phyloP scores from a whole-genome alignment of 2,329 filamentous ascomycete species.

The Talaromyces albobiverticillius region DNA sequence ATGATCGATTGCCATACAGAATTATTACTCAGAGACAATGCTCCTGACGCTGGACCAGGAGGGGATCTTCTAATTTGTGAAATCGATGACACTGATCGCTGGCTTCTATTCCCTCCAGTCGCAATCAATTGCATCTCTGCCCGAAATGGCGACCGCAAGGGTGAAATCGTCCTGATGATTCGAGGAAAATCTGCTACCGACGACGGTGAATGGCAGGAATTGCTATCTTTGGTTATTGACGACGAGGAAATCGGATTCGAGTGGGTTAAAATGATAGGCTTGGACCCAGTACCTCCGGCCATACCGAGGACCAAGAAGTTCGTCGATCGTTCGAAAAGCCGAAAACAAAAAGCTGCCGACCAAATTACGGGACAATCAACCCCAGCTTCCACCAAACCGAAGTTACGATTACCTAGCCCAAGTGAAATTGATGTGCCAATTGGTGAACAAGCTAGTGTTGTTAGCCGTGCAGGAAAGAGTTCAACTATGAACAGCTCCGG shows the following conservation, averaged over 20 bases:
- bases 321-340: slow-evolving; percentile 40
- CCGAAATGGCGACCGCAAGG: slow-evolving; percentile 67
- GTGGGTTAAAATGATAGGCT: slow-evolving; percentile 84
- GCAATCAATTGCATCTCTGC: slow-evolving; percentile 71
- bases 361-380: slow-evolving; percentile 20
- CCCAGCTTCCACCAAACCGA: slow-evolving; percentile 33
- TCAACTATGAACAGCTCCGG: slow-evolving; percentile 29
- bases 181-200: slow-evolving; percentile 61
- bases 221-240: slow-evolving; percentile 73
- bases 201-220: slow-evolving; percentile 73
- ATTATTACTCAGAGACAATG: slow-evolving; percentile 78
- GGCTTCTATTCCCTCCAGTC: slow-evolving; percentile 91
- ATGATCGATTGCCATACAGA: slow-evolving; percentile 86
- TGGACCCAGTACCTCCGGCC: slow-evolving; percentile 59
- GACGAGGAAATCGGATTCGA: slow-evolving; percentile 75
- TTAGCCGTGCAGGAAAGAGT: slow-evolving; percentile 45
- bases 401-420: slow-evolving; percentile 38
- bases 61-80: slow-evolving; percentile 93
- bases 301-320: slow-evolving; percentile 56
- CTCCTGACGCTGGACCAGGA: slow-evolving; percentile 60
- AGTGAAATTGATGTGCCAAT: slow-evolving; percentile 61
- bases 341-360: slow-evolving; percentile 26
- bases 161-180: slow-evolving; percentile 83
- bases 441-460: slow-evolving; percentile 53
- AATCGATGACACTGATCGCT: slow-evolving; percentile 71